These are phyloP conservation scores for Aspergillus biplanus DNA, from an alignment of 495 filamentous ascomycete genomes.

Conservation along the genomic window DNA sequence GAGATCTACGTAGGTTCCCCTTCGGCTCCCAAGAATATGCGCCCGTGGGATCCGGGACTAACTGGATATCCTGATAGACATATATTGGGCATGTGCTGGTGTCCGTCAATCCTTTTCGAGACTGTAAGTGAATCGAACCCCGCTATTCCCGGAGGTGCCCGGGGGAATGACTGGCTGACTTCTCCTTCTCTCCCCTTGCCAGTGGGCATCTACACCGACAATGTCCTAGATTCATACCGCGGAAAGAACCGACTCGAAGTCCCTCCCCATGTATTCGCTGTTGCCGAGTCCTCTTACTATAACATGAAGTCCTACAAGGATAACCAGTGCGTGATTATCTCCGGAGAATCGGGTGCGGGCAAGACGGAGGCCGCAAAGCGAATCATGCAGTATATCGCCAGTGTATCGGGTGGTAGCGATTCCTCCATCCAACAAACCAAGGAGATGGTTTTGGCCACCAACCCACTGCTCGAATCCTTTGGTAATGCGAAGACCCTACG, in stretches of 20 bases:
- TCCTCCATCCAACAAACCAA: slow-evolving; percentile 97
- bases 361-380: slow-evolving; percentile 99
- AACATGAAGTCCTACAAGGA: slow-evolving; percentile 99
- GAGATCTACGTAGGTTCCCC: slow-evolving; percentile 84
- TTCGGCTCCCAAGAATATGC: slow-evolving; percentile 5
- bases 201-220: slow-evolving; percentile 98
- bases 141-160: slow-evolving; percentile 11
- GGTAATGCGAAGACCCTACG: slow-evolving; percentile 97
- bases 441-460: slow-evolving; percentile 98
- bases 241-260: slow-evolving; percentile 97
- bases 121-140: slow-evolving; percentile 58
- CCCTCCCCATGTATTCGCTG: slow-evolving; percentile 96
- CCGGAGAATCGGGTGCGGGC: slow-evolving; percentile 96
- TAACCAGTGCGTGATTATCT: slow-evolving; percentile 99
- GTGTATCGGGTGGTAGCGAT: slow-evolving; percentile 84
- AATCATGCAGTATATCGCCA: slow-evolving; percentile 99
- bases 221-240: slow-evolving; percentile 85
- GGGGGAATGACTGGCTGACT: slow-evolving; percentile 23
- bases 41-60: slow-evolving; percentile 28
- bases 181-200: slow-evolving; percentile 17
- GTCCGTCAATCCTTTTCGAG: slow-evolving; percentile 97
- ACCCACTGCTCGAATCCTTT: slow-evolving; percentile 95
- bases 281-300: slow-evolving; percentile 96
- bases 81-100: slow-evolving; percentile 99
- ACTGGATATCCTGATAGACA: slow-evolving; percentile 59